A percentile compares a stretch with the other conserved stretches of the same genome.
Evolutionary conservation across 1,284 basidiomycete genomes (phyloP).

Genomic region (Naganishia albida): DNA sequence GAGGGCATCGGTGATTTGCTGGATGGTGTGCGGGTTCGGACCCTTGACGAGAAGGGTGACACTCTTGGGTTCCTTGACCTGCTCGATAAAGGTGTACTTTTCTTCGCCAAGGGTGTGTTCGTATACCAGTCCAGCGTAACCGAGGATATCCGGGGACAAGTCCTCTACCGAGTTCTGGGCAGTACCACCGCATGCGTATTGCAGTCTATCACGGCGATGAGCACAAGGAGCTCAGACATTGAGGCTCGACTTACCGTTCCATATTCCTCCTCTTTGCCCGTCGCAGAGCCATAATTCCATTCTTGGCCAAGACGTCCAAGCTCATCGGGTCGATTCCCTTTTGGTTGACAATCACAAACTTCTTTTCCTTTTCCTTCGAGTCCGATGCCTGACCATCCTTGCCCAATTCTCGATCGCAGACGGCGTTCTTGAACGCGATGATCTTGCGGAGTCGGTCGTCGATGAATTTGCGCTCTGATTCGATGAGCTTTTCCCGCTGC

Average conservation of each 20-base stretch:
- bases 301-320: slow-evolving; percentile 94
- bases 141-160: slow-evolving; percentile 83
- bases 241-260: slow-evolving; percentile 69
- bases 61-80: slow-evolving; percentile 93
- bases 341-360: slow-evolving; percentile 97
- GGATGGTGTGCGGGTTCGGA: slow-evolving; percentile 94
- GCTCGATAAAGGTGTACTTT: slow-evolving; percentile 97
- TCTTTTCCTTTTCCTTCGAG: slow-evolving; percentile 64
- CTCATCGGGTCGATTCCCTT: slow-evolving; percentile 99
- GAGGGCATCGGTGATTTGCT: slow-evolving; percentile 95
- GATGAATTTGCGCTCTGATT: slow-evolving; percentile 91
- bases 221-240: not conserved
- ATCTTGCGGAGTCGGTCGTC: slow-evolving; percentile 96
- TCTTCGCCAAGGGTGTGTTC: slow-evolving; percentile 99
- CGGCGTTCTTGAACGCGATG: slow-evolving; percentile 92
- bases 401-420: slow-evolving; percentile 88
- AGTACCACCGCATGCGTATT: slow-evolving; percentile 89
- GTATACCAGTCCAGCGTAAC: slow-evolving; percentile 97
- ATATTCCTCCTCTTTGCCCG: slow-evolving; percentile 96
- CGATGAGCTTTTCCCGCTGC: slow-evolving; percentile 97
- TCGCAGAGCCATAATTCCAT: slow-evolving; percentile 91
- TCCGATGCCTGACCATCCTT: slow-evolving; percentile 62
- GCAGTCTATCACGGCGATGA: slow-evolving; percentile 59
- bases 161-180: slow-evolving; percentile 99
- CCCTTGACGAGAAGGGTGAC: slow-evolving; percentile 97